A percentile compares a stretch with the other conserved stretches of the same genome.
These are phyloP conservation scores for Kodamaea sp. DNA, from an alignment of 1,139 yeast species.

Conservation along the genomic window DNA sequence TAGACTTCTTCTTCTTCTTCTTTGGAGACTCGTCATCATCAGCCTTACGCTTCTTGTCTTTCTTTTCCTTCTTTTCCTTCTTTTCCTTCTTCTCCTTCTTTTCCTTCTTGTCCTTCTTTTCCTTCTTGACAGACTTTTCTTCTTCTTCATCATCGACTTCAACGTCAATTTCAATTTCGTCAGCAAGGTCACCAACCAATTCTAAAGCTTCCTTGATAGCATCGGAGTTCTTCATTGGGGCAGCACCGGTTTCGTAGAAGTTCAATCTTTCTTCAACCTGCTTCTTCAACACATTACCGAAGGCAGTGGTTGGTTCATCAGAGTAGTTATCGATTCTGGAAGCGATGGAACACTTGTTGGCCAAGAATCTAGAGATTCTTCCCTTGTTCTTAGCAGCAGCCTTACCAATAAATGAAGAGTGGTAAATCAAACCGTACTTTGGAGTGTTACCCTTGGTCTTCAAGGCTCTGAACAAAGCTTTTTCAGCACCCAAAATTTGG, in stretches of 20 bases:
- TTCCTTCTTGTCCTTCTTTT: slow-evolving; percentile 52
- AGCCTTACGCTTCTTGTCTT: slow-evolving; percentile 55
- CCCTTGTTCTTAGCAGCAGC: slow-evolving; percentile 98
- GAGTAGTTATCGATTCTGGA: slow-evolving; percentile 94
- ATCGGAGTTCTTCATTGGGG: slow-evolving; percentile 94
- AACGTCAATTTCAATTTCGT: slow-evolving; percentile 32
- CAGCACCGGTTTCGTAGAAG: slow-evolving; percentile 93
- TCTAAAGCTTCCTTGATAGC: slow-evolving; percentile 92
- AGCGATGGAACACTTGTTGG: slow-evolving; percentile 97
- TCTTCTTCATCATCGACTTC: slow-evolving; percentile 34
- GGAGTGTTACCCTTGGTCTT: slow-evolving; percentile 99
- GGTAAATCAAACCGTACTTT: slow-evolving; percentile 95
- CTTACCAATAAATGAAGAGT: slow-evolving; percentile 94
- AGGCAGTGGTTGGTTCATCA: slow-evolving; percentile 80
- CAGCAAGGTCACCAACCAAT: slow-evolving; percentile 47
- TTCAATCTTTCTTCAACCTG: slow-evolving; percentile 98
- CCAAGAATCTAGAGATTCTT: slow-evolving; percentile 96
- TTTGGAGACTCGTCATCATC: slow-evolving; percentile 41
- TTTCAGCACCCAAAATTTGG: slow-evolving; percentile 98
- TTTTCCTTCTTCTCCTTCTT: slow-evolving; percentile 54
- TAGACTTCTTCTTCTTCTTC: slow-evolving; percentile 23
- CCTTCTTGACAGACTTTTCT: slow-evolving; percentile 34
- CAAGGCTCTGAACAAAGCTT: slow-evolving; percentile 96
- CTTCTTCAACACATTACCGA: slow-evolving; percentile 87
- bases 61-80: slow-evolving; percentile 56